Evolutionary conservation across 345 rosid genomes (phyloP), one percentile per base, ranked within the genome.

Genomic region (Syzygium oleosum): DNA sequence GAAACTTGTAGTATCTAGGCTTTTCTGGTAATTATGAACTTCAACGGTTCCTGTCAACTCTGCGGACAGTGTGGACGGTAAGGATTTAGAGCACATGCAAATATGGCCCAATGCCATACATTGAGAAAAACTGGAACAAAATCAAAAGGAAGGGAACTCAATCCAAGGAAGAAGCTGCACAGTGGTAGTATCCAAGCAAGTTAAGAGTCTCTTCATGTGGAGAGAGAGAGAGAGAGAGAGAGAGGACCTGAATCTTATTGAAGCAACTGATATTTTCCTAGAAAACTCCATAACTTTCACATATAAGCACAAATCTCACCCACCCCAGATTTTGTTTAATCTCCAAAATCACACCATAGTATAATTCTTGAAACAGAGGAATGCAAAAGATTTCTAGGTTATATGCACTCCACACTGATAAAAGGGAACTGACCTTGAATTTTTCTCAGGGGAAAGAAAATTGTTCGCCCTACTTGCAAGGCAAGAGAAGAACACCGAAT

Each of bases 341-440:
- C 17, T 61, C 17, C 68, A 61, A 61, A n/a, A n/a, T 27, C 34
- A 31, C 68, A 61, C 25, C 2, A 61, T 12, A 12, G 2, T 61
- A 61, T 15, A 61, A 27, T 61, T 61, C 0, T 27, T 27, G 8
- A 61, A 27, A 61, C 17, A 27, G 0, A 12, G 3, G 15, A 59
- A 59, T 5, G 73, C 6, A 16, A 61, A 27, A 61, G 17, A 27
- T 29, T 2, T 3, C 68, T 6, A 27, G 13, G 17, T 12, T 59
- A 27, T 0, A 12, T 3, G 3, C 3, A 27, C 31, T 27, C 16
- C 68, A 3, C 31, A 59, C 16, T 3, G 4, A 59, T 29, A 12
- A 59, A 12, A 5, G 3, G 31, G 16, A 25, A 59, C 2, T 25
- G 17, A 59, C 12, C 31, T 59, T 59, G 34, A 27, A 59, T 27